Conservation (phyloP, 2,329 filamentous ascomycete genomes). For the Stenocarpella maydis region DNA sequence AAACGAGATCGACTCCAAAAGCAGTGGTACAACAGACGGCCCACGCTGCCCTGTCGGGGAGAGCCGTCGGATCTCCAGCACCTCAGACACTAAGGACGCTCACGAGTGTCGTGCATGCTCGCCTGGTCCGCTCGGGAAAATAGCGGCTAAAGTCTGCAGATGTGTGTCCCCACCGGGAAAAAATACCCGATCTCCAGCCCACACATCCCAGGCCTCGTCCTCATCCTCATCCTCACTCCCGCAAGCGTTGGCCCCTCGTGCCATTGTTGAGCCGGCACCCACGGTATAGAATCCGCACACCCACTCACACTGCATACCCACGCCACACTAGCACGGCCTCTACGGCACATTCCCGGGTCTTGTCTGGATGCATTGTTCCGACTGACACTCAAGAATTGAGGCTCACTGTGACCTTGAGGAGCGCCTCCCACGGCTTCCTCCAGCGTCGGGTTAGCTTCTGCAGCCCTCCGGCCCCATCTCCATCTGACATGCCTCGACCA, state of each 20-base stretch:
- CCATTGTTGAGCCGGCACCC: slow-evolving; percentile 1
- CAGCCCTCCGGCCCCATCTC: slow-evolving; percentile 8
- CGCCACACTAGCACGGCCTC: background rate
- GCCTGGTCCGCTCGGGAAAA: slow-evolving; percentile 12
- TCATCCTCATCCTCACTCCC: no score
- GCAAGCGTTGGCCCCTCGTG: background rate
- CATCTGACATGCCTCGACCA: slow-evolving; percentile 16
- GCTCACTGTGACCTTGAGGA: background rate
- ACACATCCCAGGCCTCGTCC: background rate
- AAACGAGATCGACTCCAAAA: background rate
- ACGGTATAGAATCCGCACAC: background rate
- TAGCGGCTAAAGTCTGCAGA: slow-evolving; percentile 24
- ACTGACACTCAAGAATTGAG: background rate
- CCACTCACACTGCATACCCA: background rate
- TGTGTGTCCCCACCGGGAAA: background rate
- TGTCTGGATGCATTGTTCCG: background rate
- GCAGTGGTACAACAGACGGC: slow-evolving; percentile 16
- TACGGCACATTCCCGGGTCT: background rate
- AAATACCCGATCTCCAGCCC: slow-evolving; percentile 13
- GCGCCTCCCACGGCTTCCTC: background rate
- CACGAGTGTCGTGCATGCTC: background rate
- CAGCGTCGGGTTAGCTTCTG: slow-evolving; percentile 8
- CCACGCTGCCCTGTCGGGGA: slow-evolving; percentile 2
- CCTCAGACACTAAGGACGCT: background rate
- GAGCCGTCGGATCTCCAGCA: slow-evolving; percentile 21